Percentiles rank a stretch among this genome's conserved stretches.
These are phyloP conservation scores for Boletus smithii DNA, from an alignment of 1,284 basidiomycete species.

Conservation along the genomic window DNA sequence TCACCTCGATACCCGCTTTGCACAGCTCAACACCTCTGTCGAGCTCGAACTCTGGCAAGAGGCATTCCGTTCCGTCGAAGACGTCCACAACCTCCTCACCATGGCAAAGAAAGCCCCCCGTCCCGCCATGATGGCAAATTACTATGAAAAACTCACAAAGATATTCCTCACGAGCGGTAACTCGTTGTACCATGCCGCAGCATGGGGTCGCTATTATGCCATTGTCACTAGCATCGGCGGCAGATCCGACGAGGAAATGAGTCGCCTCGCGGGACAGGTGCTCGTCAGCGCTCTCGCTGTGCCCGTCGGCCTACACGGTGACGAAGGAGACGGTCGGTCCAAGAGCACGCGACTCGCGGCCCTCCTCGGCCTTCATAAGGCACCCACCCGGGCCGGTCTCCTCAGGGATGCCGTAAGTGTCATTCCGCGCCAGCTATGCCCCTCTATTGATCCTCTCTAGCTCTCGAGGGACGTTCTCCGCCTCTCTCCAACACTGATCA, in stretches of 20 bases:
- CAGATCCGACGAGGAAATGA: conserved; percentile 75
- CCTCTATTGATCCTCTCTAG: conserved; percentile 33
- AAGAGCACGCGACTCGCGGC: conserved; percentile 80
- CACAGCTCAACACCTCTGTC: conserved; percentile 96
- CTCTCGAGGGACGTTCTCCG: conserved; percentile 84
- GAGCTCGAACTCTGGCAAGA: conserved; percentile 99
- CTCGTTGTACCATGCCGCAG: conserved; percentile 94
- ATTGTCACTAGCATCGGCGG: conserved; percentile 65
- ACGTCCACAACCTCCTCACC: conserved; percentile 94
- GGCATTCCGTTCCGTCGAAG: conserved; percentile 97
- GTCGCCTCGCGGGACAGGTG: conserved; percentile 86
- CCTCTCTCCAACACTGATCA: conserved; percentile 73
- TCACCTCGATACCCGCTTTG: conserved; percentile 97
- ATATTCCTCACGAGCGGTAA: conserved; percentile 96
- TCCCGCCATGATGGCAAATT: conserved; percentile 97
- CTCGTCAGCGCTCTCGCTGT: conserved; percentile 93
- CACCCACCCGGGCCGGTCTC: conserved; percentile 84
- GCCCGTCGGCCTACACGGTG: conserved; percentile 73
- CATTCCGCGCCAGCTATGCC: not conserved
- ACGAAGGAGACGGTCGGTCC: conserved; percentile 73
- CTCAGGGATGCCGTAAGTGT: conserved; percentile 79
- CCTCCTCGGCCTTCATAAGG: conserved; percentile 80
- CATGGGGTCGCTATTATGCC: conserved; percentile 86
- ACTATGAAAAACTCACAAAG: conserved; percentile 96
- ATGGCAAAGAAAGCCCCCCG: conserved; percentile 91